Evolutionary conservation across 2,329 filamentous ascomycete species (phyloP).

Genomic region (Fusarium sp.): DNA sequence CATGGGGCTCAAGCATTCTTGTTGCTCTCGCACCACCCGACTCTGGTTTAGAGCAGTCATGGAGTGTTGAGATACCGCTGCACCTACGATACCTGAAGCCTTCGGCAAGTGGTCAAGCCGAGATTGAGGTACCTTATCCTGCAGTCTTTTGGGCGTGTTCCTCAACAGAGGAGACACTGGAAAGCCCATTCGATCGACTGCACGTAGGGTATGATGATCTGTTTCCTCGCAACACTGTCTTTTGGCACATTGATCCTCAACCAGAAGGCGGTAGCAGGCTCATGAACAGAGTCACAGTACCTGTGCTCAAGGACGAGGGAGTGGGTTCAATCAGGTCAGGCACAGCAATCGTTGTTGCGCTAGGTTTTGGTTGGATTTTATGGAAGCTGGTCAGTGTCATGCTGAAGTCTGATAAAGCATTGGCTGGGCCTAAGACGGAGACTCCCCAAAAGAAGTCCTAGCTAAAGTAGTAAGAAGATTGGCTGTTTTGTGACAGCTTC

Average conservation of each 20-base stretch:
- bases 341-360: slow-evolving; percentile 67
- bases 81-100: slow-evolving; percentile 86
- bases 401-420: slow-evolving; percentile 8
- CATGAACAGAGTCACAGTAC: slow-evolving; percentile 68
- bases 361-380: slow-evolving; percentile 77
- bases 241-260: slow-evolving; percentile 79
- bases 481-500: background rate
- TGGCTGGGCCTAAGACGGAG: background rate
- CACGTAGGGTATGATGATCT: slow-evolving; percentile 87
- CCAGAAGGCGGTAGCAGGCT: slow-evolving; percentile 54
- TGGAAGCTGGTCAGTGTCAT: slow-evolving; percentile 61
- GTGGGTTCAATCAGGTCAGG: slow-evolving; percentile 61
- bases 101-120: slow-evolving; percentile 62
- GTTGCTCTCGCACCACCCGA: slow-evolving; percentile 74
- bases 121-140: slow-evolving; percentile 78
- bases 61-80: slow-evolving; percentile 79
- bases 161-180: slow-evolving; percentile 73
- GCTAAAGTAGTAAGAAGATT: slow-evolving; percentile 4
- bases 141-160: slow-evolving; percentile 91
- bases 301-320: slow-evolving; percentile 69
- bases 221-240: slow-evolving; percentile 80
- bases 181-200: slow-evolving; percentile 86
- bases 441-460: slow-evolving; percentile 41
- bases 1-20: slow-evolving; percentile 84
- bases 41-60: slow-evolving; percentile 55